Conservation (phyloP, 352 stramenopile genomes). For the Phytopythium mirpurense region DNA sequence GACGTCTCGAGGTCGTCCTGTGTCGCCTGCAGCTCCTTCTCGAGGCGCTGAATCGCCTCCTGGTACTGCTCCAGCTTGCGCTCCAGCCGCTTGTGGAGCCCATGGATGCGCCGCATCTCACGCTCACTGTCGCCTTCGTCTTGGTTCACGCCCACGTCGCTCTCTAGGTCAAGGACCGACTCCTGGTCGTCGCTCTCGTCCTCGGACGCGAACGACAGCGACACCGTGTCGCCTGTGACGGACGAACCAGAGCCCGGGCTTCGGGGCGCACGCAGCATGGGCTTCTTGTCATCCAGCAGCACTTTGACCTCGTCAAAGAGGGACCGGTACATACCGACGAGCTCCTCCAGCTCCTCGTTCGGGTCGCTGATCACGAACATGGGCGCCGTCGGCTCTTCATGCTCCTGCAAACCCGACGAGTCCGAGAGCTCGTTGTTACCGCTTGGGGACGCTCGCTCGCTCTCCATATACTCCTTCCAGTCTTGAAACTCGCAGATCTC, state of each 20-base stretch:
- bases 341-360: conserved; percentile 45
- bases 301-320: conserved; percentile 58
- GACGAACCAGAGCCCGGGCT: conserved; percentile 62
- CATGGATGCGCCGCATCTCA: conserved; percentile 60
- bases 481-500: conserved; percentile 69
- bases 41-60: conserved; percentile 60
- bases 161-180: conserved; percentile 28
- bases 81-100: conserved; percentile 52
- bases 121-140: conserved; percentile 37
- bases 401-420: conserved; percentile 9
- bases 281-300: conserved; percentile 47
- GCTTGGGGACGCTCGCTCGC: neutral
- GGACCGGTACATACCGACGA: conserved; percentile 65
- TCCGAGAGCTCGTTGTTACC: neutral
- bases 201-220: conserved; percentile 51
- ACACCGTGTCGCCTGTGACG: conserved; percentile 59
- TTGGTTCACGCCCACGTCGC: conserved; percentile 17
- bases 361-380: conserved; percentile 13
- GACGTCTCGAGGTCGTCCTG: conserved; percentile 82
- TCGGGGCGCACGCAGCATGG: conserved; percentile 29
- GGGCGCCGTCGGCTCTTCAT: conserved; percentile 8
- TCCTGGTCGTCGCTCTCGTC: conserved; percentile 38
- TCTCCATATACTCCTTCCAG: conserved; percentile 30
- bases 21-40: conserved; percentile 51
- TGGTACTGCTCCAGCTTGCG: conserved; percentile 68